Evolutionary conservation across 305 asterid genomes (phyloP).

Genomic region (Ilex paraguariensis): DNA sequence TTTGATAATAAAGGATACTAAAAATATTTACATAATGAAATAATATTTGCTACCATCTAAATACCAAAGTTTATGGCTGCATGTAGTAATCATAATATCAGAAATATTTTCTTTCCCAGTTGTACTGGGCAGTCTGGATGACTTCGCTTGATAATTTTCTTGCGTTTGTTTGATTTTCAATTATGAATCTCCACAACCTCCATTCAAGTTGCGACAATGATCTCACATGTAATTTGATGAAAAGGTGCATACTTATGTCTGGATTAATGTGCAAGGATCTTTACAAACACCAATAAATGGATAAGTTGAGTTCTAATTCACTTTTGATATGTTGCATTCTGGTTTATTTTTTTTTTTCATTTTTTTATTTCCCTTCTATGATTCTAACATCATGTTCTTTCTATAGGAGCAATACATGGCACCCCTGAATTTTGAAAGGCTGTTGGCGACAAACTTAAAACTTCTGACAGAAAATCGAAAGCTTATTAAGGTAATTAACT

Average conservation of each 20-base stretch:
- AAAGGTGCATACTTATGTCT: not conserved
- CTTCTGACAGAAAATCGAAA: slow-evolving; percentile 60
- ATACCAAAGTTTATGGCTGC: not conserved
- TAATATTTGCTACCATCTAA: not conserved
- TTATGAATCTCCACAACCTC: too few species aligned
- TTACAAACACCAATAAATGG: not conserved
- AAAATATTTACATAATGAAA: too few species aligned
- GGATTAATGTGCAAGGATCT: too few species aligned
- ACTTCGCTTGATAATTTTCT: too few species aligned
- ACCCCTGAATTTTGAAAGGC: slow-evolving; percentile 58
- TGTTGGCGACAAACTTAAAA: slow-evolving; percentile 61
- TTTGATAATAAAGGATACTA: too few species aligned
- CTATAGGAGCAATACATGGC: slow-evolving; percentile 57
- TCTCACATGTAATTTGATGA: not conserved
- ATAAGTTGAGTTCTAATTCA: not conserved
- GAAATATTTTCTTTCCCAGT: too few species aligned
- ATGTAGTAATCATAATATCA: not conserved
- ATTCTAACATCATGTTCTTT: slow-evolving; percentile 11
- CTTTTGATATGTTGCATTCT: not conserved
- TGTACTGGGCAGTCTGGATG: too few species aligned
- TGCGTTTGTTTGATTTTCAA: too few species aligned
- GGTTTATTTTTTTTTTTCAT: not conserved
- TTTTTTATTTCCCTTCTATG: not conserved
- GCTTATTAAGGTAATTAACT: slow-evolving; percentile 58
- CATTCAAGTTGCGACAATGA: too few species aligned